These are phyloP conservation scores for Pseudogymnoascus sp. DNA, from an alignment of 2,329 filamentous ascomycete genomes.

Conservation along the genomic window DNA sequence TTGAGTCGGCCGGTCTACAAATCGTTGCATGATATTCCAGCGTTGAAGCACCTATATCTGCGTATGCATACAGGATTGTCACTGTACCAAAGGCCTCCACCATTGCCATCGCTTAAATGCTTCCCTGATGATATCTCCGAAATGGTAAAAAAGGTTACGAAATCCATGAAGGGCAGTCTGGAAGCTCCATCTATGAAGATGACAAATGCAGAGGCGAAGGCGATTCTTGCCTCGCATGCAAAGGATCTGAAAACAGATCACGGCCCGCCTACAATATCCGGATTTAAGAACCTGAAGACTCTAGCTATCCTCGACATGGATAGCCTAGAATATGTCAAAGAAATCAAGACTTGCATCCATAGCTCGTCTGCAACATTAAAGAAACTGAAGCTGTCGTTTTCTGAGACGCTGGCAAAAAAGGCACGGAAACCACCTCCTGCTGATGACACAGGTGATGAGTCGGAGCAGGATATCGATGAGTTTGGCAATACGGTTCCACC, in stretches of 20 bases:
- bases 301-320: conserved; percentile 54
- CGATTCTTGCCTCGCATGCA: not conserved
- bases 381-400: conserved; percentile 51
- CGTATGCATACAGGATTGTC: conserved; percentile 51
- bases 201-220: not conserved
- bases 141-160: not conserved
- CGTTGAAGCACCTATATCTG: conserved; percentile 46
- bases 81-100: conserved; percentile 42
- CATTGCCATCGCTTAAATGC: conserved; percentile 25
- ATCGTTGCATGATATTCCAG: conserved; percentile 44
- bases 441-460: conserved; percentile 36
- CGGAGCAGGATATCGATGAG: conserved; percentile 45
- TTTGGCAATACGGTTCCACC: conserved; percentile 35
- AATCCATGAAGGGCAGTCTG: not conserved
- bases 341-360: conserved; percentile 47
- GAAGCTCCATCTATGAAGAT: not conserved
- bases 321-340: conserved; percentile 43
- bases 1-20: conserved; percentile 50
- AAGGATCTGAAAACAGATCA: conserved; percentile 15
- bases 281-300: conserved; percentile 46
- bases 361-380: conserved; percentile 47
- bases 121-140: not conserved
- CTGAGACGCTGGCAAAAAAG: conserved; percentile 40
- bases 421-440: conserved; percentile 37
- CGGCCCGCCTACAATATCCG: conserved; percentile 47